Evolutionary conservation across 1,139 yeast species (phyloP).

Genomic region (Pneumocystis murina): DNA sequence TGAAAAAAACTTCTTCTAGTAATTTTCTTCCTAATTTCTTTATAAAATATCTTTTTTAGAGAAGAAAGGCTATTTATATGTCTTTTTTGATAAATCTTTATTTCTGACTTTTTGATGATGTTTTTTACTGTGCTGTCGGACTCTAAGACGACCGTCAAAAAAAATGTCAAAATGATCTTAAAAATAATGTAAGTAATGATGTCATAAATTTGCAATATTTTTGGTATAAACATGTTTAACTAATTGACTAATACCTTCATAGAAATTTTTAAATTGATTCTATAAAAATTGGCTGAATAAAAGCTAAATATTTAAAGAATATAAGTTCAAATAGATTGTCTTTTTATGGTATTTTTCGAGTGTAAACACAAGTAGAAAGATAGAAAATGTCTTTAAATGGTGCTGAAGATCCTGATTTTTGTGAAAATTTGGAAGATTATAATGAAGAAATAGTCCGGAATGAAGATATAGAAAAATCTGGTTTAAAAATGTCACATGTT

Average conservation of each 20-base stretch:
- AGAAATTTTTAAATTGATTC: not conserved
- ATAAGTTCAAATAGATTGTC: not conserved
- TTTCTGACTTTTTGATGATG: not conserved
- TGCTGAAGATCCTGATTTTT: not conserved
- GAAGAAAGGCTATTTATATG: not conserved
- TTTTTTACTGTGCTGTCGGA: not conserved
- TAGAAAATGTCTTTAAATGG: not conserved
- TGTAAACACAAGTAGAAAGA: too few species aligned
- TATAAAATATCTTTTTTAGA: not conserved
- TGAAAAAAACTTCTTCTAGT: not conserved
- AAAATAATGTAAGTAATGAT: too few species aligned
- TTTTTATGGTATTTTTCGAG: not conserved
- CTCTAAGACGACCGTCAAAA: too few species aligned
- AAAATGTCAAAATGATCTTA: too few species aligned
- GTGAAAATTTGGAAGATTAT: constrained; percentile 14
- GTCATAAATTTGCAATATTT: too few species aligned
- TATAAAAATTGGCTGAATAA: not conserved
- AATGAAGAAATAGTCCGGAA: constrained; percentile 12
- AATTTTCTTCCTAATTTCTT: not conserved
- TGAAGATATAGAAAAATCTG: constrained; percentile 14
- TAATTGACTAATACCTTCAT: not conserved
- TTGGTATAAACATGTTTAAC: too few species aligned
- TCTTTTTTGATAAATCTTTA: not conserved
- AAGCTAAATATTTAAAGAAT: not conserved
- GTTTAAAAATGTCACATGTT: constrained; percentile 12